These are phyloP conservation scores for Aquilaria agallochum DNA, from an alignment of 441 rosid species.

Conservation along the genomic window DNA sequence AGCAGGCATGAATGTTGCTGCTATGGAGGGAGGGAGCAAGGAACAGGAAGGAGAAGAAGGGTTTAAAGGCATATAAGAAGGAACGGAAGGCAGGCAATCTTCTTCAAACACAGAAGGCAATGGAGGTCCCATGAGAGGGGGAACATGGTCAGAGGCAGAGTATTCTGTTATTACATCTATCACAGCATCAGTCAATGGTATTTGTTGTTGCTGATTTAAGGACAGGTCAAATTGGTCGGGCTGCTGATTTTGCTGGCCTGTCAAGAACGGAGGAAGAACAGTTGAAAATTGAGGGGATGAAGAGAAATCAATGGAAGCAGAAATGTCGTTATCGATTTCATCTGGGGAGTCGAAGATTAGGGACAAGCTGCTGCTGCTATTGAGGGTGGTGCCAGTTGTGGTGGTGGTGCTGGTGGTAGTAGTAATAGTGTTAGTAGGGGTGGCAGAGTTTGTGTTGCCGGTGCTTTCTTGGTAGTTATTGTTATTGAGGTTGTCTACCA, in stretches of 20 bases:
- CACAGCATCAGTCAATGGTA: conserved; percentile 26
- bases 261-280: conserved; percentile 34
- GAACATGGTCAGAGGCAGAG: conserved; percentile 19
- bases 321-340: conserved; percentile 72
- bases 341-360: conserved; percentile 55
- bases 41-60: conserved; percentile 65
- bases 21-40: conserved; percentile 36
- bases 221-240: conserved; percentile 62
- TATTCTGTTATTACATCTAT: conserved; percentile 25
- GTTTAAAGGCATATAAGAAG: conserved; percentile 57
- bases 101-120: conserved; percentile 60
- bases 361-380: conserved; percentile 36
- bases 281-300: conserved; percentile 46
- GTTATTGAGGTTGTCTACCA: conserved; percentile 23
- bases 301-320: conserved; percentile 83
- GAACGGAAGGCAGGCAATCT: conserved; percentile 72
- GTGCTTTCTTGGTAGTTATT: conserved; percentile 24
- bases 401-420: conserved; percentile 18
- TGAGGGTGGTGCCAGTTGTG: conserved; percentile 21
- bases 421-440: conserved; percentile 26
- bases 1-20: conserved; percentile 35
- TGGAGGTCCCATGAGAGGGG: conserved; percentile 31
- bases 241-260: conserved; percentile 41
- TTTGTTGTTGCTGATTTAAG: conserved; percentile 37
- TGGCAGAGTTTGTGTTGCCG: conserved; percentile 16